phyloP scores from a whole-genome alignment of 805 yeast genomes.

The Wickerhamomyces bovis region DNA sequence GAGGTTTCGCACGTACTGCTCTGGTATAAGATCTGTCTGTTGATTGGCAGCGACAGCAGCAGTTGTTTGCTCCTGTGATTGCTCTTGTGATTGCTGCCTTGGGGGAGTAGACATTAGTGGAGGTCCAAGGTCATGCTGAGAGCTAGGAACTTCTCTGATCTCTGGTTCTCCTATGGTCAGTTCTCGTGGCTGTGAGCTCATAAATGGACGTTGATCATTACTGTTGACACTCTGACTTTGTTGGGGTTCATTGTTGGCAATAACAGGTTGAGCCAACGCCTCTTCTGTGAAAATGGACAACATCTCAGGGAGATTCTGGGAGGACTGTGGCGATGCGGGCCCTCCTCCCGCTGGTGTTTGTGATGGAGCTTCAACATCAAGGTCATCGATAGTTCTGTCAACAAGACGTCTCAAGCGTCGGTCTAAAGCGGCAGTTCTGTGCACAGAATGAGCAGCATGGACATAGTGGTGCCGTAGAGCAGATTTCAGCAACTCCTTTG shows the following conservation, averaged over 20 bases:
- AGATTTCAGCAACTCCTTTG: background rate
- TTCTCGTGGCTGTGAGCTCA: background rate
- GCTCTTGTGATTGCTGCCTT: background rate
- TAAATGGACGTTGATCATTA: background rate
- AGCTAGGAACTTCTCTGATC: background rate
- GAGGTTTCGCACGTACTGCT: background rate
- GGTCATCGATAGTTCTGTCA: background rate
- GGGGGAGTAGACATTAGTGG: background rate
- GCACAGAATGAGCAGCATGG: background rate
- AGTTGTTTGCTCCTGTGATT: background rate
- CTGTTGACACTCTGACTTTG: background rate
- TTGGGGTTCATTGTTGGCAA: background rate
- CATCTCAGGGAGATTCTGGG: no score
- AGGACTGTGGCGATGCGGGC: no score
- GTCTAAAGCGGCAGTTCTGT: background rate
- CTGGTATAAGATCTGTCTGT: background rate
- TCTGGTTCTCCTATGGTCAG: background rate
- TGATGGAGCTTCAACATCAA: background rate
- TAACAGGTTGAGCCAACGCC: background rate
- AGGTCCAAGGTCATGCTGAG: background rate
- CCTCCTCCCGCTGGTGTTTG: background rate
- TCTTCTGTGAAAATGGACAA: background rate
- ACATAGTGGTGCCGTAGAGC: background rate
- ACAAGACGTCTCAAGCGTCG: background rate
- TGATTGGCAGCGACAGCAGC: background rate